phyloP scores from a whole-genome alignment of 257 asterid genomes.

The Ilex asprella region DNA sequence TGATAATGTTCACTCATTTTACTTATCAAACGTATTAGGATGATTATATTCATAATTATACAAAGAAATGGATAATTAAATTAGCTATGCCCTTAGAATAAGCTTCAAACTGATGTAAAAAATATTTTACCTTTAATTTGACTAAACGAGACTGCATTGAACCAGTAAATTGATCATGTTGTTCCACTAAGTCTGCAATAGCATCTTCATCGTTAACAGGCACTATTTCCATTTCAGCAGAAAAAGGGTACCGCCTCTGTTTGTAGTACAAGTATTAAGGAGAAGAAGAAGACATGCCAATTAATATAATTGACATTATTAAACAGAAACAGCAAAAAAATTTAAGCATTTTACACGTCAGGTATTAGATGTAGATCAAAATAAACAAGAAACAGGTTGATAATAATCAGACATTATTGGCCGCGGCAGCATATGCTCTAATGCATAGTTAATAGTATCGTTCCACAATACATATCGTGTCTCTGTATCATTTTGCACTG shows the following conservation, averaged over 20 bases:
- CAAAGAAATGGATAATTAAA: not conserved
- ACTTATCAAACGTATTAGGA: no score
- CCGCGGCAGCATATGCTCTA: no score
- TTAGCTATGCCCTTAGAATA: not conserved
- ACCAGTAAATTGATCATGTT: constrained; percentile 69
- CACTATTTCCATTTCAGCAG: constrained; percentile 49
- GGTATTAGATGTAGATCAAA: no score
- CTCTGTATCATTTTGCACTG: no score
- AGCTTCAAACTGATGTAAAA: not conserved
- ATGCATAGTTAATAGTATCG: no score
- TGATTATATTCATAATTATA: not conserved
- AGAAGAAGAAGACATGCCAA: constrained; percentile 8
- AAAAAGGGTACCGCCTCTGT: constrained; percentile 47
- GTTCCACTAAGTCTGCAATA: constrained; percentile 67
- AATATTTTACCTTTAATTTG: constrained; percentile 67
- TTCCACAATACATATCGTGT: no score
- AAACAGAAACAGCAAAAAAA: no score
- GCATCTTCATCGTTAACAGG: constrained; percentile 69
- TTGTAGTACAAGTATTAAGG: constrained; percentile 8
- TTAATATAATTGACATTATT: no score
- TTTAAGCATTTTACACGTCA: no score
- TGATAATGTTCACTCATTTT: no score
- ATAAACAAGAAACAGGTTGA: no score
- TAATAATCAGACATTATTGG: no score
- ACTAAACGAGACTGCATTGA: constrained; percentile 85